Percentiles rank a stretch among this genome's conserved stretches.
Conservation (phyloP, 768 basidiomycete species). For the Phanerochaete carnosa region DNA sequence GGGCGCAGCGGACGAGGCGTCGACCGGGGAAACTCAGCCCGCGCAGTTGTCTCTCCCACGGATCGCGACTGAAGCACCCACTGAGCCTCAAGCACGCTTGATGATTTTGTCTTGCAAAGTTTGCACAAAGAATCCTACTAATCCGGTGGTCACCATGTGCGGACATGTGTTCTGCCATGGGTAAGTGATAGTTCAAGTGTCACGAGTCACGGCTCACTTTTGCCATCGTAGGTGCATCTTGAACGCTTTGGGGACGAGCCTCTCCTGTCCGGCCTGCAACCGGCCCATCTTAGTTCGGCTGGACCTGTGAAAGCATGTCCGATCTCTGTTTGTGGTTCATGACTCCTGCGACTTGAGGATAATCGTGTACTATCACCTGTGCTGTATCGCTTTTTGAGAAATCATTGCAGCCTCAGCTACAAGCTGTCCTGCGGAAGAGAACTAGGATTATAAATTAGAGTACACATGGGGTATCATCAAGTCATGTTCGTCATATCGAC, state of each 20-base stretch:
- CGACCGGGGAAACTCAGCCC: no score
- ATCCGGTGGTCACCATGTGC: background rate
- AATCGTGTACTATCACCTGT: no score
- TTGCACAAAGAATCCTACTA: background rate
- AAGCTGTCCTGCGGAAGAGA: no score
- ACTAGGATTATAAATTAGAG: background rate
- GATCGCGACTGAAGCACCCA: no score
- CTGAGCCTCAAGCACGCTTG: background rate
- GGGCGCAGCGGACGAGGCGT: no score
- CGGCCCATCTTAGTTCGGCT: background rate
- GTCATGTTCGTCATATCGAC: background rate
- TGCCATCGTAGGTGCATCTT: background rate
- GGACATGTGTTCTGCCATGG: background rate
- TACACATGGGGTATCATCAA: background rate
- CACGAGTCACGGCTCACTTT: background rate
- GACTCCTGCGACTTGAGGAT: no score
- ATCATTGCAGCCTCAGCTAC: no score
- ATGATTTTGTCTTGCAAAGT: background rate
- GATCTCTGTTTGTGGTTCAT: no score
- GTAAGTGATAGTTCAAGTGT: background rate
- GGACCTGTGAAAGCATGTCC: background rate
- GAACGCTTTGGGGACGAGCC: background rate
- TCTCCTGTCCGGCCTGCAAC: background rate
- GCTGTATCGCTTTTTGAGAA: no score
- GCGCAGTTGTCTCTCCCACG: no score